phyloP scores from a whole-genome alignment of 345 rosid genomes.

The Erysimum cheiranthoides region DNA sequence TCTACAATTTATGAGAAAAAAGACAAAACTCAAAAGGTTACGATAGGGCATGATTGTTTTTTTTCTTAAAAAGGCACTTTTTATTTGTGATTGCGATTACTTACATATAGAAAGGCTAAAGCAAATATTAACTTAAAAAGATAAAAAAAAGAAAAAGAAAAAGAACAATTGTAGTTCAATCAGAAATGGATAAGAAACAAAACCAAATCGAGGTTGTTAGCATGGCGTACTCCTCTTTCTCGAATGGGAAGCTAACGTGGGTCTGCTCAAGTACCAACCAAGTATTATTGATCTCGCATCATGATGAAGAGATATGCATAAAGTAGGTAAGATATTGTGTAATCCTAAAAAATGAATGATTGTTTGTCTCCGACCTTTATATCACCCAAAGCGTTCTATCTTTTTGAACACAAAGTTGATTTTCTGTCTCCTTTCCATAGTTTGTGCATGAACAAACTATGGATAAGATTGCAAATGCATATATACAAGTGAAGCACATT shows the following conservation, averaged over 20 bases:
- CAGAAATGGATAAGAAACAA: background rate
- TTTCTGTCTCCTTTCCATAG: no score
- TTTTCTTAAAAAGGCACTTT: background rate
- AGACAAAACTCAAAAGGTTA: background rate
- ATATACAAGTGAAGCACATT: no score
- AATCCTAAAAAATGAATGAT: no score
- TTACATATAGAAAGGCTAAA: background rate
- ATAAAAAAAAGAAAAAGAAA: background rate
- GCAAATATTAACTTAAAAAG: background rate
- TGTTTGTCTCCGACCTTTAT: no score
- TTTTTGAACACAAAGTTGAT: no score
- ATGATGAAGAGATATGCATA: background rate
- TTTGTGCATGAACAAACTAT: no score
- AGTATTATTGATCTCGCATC: no score
- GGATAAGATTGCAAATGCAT: no score
- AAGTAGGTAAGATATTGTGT: background rate
- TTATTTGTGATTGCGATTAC: background rate
- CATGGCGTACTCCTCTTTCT: background rate
- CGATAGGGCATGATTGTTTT: background rate
- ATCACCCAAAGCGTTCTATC: no score
- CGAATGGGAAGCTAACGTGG: background rate
- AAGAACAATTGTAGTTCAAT: no score
- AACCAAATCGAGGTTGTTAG: background rate
- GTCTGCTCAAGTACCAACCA: no score
- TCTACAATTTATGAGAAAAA: background rate